Evolutionary conservation across 805 yeast genomes (phyloP), one percentile per base, ranked within the genome.

Genomic region (Danielozyma ontarioensis): DNA sequence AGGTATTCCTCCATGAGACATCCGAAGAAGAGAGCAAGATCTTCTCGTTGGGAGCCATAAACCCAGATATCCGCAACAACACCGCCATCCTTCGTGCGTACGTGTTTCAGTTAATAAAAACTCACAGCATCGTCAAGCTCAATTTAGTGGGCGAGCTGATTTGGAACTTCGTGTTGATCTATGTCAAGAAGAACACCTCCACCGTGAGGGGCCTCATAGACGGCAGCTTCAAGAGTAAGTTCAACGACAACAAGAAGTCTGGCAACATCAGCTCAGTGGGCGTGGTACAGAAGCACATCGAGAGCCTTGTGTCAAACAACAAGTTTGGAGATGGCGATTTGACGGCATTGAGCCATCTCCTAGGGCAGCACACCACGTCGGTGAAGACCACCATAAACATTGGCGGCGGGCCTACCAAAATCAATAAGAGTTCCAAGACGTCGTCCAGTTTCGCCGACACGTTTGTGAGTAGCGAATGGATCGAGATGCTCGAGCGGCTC

Each of bases 41-140:
- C 2, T 69, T 83, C 28, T 78, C 88, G 1, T 55, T 83, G 26
- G 94, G 94, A 1, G 74, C 81, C 18, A 76, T 79, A 32, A 83
- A 83, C 46, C 79, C 80, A 3, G 86, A 80, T 31, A 84, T 83
- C 24, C 55, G 64, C 10, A 62, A 59, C 32, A 79, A 80, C 46
- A 70, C 78, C 26, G 62, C 62, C 7, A 33, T 53, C 1, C 53
- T 83, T 28, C 66, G 78, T 46, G 53, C 67, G 4, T 57, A 64
- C 18, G 72, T 82, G 3, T 73, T 82, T 34, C 64, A 62, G 19
- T 59, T 74, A 38, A 57, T 79, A 21, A 72, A 71, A 40, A 53
- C 49, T 25, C 67, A 73, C 41, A 83, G 86, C 17, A 51, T 78
- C 12, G 59, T 77, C 17, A 70, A 74, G 39, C 57, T 80, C 33